Evolutionary conservation across 768 basidiomycete genomes (phyloP).

Genomic region (Kwoniella mangroviensis): DNA sequence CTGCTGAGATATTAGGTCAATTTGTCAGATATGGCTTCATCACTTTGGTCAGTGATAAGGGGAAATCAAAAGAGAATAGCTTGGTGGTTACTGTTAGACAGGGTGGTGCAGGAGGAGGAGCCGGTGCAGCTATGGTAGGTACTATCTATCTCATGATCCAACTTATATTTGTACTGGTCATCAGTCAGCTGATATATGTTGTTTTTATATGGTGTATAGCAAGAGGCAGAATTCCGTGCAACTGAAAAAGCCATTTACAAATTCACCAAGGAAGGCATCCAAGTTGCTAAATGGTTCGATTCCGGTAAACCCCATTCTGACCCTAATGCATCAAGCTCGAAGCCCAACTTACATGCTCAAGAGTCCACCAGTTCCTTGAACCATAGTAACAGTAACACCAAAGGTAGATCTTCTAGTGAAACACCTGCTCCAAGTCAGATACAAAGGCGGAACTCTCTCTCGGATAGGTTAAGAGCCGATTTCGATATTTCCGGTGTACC

Average conservation of each 20-base stretch:
- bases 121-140: conserved; percentile 50
- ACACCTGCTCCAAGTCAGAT: conserved; percentile 5
- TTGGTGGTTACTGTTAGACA: conserved; percentile 47
- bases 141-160: neutral
- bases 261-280: conserved; percentile 87
- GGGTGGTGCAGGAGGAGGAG: conserved; percentile 48
- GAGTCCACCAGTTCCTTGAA: conserved; percentile 69
- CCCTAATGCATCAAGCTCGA: conserved; percentile 17
- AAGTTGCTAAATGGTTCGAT: conserved; percentile 82
- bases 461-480: conserved; percentile 30
- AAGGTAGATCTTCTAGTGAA: conserved; percentile 20
- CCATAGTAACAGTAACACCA: neutral
- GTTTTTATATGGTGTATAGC: conserved; percentile 61
- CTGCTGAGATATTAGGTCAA: conserved; percentile 95
- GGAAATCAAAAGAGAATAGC: conserved; percentile 49
- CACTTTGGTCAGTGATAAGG: conserved; percentile 65
- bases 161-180: neutral
- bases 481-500: conserved; percentile 28
- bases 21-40: conserved; percentile 95
- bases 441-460: conserved; percentile 27
- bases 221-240: conserved; percentile 94
- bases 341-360: conserved; percentile 56
- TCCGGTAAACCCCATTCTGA: conserved; percentile 8
- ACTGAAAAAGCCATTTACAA: conserved; percentile 94
- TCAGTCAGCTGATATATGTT: neutral